Evolutionary conservation across 345 rosid genomes (phyloP).

Genomic region (Corchorus olitorius): DNA sequence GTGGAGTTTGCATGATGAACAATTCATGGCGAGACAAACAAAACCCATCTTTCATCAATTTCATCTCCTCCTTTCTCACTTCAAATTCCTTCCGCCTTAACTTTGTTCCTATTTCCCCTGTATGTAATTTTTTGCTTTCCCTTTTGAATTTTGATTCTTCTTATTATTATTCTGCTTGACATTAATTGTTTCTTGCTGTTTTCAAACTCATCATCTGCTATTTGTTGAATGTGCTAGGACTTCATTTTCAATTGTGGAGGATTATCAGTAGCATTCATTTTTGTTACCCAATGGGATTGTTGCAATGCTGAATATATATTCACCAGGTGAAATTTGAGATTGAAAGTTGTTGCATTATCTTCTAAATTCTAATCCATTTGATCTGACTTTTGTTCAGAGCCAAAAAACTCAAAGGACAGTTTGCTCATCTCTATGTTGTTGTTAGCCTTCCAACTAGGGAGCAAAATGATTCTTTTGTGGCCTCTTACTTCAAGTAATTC

Average conservation of each 20-base stretch:
- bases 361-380: neutral
- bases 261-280: slow-evolving; percentile 78
- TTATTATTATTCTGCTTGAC: neutral
- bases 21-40: slow-evolving; percentile 73
- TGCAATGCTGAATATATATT: slow-evolving; percentile 43
- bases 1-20: slow-evolving; percentile 89
- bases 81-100: slow-evolving; percentile 83
- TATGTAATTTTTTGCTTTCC: slow-evolving; percentile 21
- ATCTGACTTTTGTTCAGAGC: slow-evolving; percentile 45
- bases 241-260: slow-evolving; percentile 93
- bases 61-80: slow-evolving; percentile 67
- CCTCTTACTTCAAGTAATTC: slow-evolving; percentile 84
- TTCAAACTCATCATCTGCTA: neutral
- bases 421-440: slow-evolving; percentile 70
- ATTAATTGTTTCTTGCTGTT: too few species aligned
- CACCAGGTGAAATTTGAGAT: slow-evolving; percentile 47
- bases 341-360: neutral
- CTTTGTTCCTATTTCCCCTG: slow-evolving; percentile 82
- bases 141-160: neutral
- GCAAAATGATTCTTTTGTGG: slow-evolving; percentile 70
- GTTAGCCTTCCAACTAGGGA: slow-evolving; percentile 60
- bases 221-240: slow-evolving; percentile 43
- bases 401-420: slow-evolving; percentile 64
- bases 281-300: slow-evolving; percentile 74
- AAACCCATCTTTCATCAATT: slow-evolving; percentile 60